These are phyloP conservation scores for Annona cherimola DNA, from an alignment of 164 flowering plant genomes.

Conservation along the genomic window DNA sequence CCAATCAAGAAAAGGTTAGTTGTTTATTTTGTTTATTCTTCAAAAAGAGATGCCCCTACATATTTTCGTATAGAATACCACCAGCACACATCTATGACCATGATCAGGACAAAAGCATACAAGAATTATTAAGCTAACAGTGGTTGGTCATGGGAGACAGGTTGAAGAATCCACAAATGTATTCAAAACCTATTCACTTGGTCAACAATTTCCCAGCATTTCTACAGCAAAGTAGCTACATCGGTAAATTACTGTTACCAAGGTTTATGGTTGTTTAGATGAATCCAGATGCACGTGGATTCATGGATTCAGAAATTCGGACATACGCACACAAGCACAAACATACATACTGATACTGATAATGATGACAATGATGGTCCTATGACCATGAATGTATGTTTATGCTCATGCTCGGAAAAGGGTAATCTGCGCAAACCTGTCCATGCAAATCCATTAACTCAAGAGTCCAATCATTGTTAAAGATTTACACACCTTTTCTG, in stretches of 20 bases:
- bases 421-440: neutral
- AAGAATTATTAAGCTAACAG: neutral
- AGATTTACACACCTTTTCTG: slow-evolving; percentile 72
- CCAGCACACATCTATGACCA: neutral
- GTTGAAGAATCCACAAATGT: neutral
- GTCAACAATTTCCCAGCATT: neutral
- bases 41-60: too few relatives aligned
- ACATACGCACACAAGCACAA: neutral
- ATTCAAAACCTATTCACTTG: neutral
- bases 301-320: neutral
- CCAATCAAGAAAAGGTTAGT: neutral
- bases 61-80: too few relatives aligned
- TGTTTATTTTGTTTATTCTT: too few relatives aligned
- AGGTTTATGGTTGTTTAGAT: too few relatives aligned
- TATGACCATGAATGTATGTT: neutral
- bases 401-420: neutral
- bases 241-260: too few relatives aligned
- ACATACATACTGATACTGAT: neutral
- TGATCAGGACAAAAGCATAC: neutral
- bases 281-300: neutral
- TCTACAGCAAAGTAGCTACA: too few relatives aligned
- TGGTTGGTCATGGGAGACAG: neutral
- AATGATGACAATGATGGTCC: neutral
- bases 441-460: neutral
- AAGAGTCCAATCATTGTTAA: neutral